Evolutionary conservation across 371 early-diverging fungal species (phyloP), one percentile per base, ranked within the genome.

Genomic region (Rhizopus microsporus): DNA sequence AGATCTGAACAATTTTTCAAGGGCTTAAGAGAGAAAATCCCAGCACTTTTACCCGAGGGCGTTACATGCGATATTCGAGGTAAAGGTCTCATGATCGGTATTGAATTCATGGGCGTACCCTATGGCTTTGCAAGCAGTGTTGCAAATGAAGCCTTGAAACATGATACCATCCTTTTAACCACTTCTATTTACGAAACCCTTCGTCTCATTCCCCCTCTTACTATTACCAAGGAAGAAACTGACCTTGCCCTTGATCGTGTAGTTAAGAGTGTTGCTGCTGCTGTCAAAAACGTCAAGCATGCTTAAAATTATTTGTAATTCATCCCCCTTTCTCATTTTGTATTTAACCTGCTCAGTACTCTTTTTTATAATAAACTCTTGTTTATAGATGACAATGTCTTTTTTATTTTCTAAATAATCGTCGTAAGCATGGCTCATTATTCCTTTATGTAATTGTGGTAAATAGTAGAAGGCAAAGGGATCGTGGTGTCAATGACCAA

Each of bases 51-150:
- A 12, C 74, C 77, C 33, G 52, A 74, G 33, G 77, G 74, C 13
- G 68, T 78, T 13, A 65, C 62, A 9, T 68, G 67, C 12, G 79
- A 84, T 54, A 67, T 84, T 51, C 80, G 85, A 56, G 85, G 85
- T 51, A 60, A 75, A 16, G 85, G 85, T 51, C 56, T 84, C n/a
- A 82, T 84, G 81, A 76, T 83, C 64, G 85, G 85, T 55, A 63
- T 84, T 40, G 83, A 82, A 51, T 84, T 82, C 54, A 54, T 72
- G 63, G 68, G 71, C 33, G 77, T 64, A 12, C 77, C 77, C 13
- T 43, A 57, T 48, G 79, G 77, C 32, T 75, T 77, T 56, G 78
- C 75, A 13, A 54, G 34, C 47, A 52, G 60, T 38, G 60, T 82
- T 37, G 68, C 74, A 8, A 16, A 54, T 35, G 77, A 80, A 37